These are phyloP conservation scores for Aspergillus homomorphus DNA, from an alignment of 495 filamentous ascomycete genomes.

Conservation along the genomic window DNA sequence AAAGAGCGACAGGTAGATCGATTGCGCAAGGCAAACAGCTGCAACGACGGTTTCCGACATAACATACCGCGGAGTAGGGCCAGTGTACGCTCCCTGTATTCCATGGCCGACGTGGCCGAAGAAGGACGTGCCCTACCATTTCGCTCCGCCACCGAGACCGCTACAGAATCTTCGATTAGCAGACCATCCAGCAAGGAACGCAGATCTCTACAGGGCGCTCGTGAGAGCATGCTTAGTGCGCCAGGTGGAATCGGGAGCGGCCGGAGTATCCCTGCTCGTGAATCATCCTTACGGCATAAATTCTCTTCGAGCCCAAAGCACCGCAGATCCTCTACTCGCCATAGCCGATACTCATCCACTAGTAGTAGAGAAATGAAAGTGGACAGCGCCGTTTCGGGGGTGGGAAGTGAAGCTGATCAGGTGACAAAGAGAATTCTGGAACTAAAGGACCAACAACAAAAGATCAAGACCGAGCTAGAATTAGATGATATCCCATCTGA, in stretches of 20 bases:
- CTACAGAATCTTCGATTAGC: conserved; percentile 18
- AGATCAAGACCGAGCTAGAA: conserved; percentile 40
- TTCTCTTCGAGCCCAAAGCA: conserved; percentile 37
- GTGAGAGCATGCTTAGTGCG: conserved; percentile 28
- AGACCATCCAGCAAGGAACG: conserved; percentile 30
- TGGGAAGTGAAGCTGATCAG: conserved; percentile 40
- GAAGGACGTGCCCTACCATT: conserved; percentile 24
- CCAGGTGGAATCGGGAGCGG: conserved; percentile 48
- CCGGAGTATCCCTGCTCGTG: conserved; percentile 59
- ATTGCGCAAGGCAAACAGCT: conserved; percentile 36
- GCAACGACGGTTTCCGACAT: conserved; percentile 37
- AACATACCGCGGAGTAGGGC: conserved; percentile 38
- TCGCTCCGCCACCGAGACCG: conserved; percentile 21
- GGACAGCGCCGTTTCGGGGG: conserved; percentile 33
- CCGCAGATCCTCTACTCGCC: conserved; percentile 30
- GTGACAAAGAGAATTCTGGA: conserved; percentile 50
- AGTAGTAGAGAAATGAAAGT: conserved; percentile 35
- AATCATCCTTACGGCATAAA: conserved; percentile 64
- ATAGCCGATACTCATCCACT: conserved; percentile 41
- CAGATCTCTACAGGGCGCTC: conserved; percentile 26
- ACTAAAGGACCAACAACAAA: conserved; percentile 50
- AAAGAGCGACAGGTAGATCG: conserved; percentile 35
- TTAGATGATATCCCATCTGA: conserved; percentile 33
- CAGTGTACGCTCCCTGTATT: conserved; percentile 44
- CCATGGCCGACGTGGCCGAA: conserved; percentile 46